Base-by-base conservation (phyloP, 2,329 filamentous ascomycete species). In the Alternaria triticimaculans region DNA sequence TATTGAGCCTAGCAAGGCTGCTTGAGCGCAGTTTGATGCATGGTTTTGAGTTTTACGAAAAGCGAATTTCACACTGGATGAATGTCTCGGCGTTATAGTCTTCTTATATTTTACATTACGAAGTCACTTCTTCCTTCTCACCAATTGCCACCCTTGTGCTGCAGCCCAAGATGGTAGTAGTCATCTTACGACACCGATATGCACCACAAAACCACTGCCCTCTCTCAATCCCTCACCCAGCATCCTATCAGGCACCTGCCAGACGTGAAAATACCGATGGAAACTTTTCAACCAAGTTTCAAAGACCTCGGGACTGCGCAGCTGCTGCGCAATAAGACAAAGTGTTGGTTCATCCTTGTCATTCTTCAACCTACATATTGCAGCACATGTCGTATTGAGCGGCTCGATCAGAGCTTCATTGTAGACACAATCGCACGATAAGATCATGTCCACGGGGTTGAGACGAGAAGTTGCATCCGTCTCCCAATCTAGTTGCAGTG, bases 361-460 rank as follows among this genome's bases (percentile, higher is more conserved):
- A 9, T 53, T 26, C 7, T 89, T 84, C 15, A 95, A 79, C 10
- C 82, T 82, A 79, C 93, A 97, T 23, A 89, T 85, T 66, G 96
- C 92, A 6, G 84, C 88, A 77, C 92, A 97, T 0, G 93, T 92
- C 72, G 90, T 87, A n/a, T 96, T 92, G 53, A 98, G 87, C 0
- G 94, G 93, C 46, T 87, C 83, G 23, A 98, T 88, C 4, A 98
- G 86, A 3, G 91, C 88, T 69, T 97, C 92, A 80, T 98, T 99
- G 84, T 96, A 99, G 70, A 99, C 91, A 80, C 94, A 97, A 80
- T 99, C 96, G 76, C 93, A 97, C 5, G 94, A 93, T 37, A 98
- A 78, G 11, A 98, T 84, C 14, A 89, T 81, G 73, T 96, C 91
- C 69, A 96, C 86, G 64, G 88, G 86, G 0, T 85, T 84, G 8